Base-by-base conservation (phyloP, 2,329 filamentous ascomycete species). In the Didymella lethalis region DNA sequence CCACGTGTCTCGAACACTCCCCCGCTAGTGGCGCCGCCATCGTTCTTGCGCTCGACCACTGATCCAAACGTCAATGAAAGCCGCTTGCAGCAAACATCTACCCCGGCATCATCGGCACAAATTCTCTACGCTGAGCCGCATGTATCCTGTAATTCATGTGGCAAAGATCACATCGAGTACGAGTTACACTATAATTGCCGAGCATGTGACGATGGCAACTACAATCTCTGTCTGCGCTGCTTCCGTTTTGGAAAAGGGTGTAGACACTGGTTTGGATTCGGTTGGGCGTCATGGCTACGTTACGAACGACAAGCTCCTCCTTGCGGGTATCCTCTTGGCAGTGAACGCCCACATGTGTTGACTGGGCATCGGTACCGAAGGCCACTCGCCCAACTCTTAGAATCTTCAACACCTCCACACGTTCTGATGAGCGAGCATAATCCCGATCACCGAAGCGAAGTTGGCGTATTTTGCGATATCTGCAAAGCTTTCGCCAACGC, bases 181-280 rank as follows among this genome's bases (percentile, higher is more conserved):
- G 87, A 92, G 8, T 79, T 97, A 2, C 92, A 97, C 75, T 96
- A 94, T 77, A 90, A 90, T 72, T 98, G 94, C 76, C 76, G 79
- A 2, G 81, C 82, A 48, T 97, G 94, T 75, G 82, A 85, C 16
- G 79, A 83, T 6, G 92, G 91, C 0, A 81, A 86, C 46, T 96
- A 89, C 82, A 90, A 93, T 72, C 81, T 97, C 11, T 98, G 94
- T 71, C 78, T 90, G 2, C 83, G 84, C 63, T 98, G 94, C 79
- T 97, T 96, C 75, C 88, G 92, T 28, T 74, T 81, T 12, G 89
- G 89, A 8, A 86, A 86, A 69, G 93, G 93, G 11, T 98, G 94
- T 74, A 82, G 87, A 18, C 86, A 95, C 73, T 97, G 93, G 92
- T 93, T 89, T 67, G 93, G 94, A 1, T 97, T 97, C 73, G 91